phyloP scores from a whole-genome alignment of 331 rosid species.

The Pyracantha coccinea region DNA sequence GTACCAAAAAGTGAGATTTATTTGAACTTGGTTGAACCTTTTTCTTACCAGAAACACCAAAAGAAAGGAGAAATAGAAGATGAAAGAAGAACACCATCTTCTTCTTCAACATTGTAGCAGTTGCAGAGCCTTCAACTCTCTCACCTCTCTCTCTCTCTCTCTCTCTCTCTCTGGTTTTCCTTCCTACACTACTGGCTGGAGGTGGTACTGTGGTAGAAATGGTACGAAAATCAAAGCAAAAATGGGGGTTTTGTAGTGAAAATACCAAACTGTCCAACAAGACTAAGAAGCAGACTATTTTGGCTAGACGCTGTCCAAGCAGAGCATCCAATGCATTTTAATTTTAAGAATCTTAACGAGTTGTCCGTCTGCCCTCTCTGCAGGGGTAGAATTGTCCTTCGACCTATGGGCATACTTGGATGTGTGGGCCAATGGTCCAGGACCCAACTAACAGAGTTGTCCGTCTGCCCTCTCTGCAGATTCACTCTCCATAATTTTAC shows the following conservation, averaged over 20 bases:
- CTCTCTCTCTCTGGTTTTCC: not conserved
- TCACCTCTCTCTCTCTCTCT: not conserved
- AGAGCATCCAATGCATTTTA: not conserved
- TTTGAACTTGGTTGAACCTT: not conserved
- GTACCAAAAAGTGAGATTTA: not conserved
- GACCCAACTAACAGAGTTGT: too few relatives aligned
- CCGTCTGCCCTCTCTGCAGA: too few relatives aligned
- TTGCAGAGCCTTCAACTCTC: not conserved
- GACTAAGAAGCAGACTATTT: not conserved
- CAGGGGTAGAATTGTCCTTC: not conserved
- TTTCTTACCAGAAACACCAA: constrained; percentile 51
- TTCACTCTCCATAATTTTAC: too few relatives aligned
- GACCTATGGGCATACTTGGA: not conserved
- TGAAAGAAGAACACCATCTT: constrained; percentile 21
- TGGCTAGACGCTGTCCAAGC: not conserved
- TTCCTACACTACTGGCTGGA: not conserved
- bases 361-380: too few relatives aligned
- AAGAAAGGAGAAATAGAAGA: constrained; percentile 27
- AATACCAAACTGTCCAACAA: not conserved
- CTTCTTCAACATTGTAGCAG: constrained; percentile 26
- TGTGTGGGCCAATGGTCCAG: constrained; percentile 9
- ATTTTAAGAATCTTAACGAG: too few relatives aligned
- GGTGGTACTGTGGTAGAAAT: not conserved
- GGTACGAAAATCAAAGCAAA: not conserved
- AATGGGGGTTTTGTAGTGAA: not conserved